Percentiles rank a stretch among this genome's conserved stretches.
phyloP scores from a whole-genome alignment of 2,329 filamentous ascomycete species.

The Cyclaneusma minus region DNA sequence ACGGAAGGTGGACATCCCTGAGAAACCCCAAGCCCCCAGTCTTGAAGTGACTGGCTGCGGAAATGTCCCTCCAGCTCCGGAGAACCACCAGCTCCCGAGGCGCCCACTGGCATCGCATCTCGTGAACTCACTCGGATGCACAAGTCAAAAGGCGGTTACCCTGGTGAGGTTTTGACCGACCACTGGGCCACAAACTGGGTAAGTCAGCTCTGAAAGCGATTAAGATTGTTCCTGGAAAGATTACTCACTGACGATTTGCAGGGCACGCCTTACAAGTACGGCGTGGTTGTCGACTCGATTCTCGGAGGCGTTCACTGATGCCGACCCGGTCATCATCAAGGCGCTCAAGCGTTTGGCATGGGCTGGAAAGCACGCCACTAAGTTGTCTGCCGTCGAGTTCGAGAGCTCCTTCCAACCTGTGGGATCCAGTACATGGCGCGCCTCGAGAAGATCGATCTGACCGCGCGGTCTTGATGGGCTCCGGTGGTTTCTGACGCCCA shows the following conservation, averaged over 20 bases:
- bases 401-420: conserved; percentile 18
- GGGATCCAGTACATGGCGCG: too few species aligned
- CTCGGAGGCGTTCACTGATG: conserved; percentile 31
- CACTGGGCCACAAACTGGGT: conserved; percentile 39
- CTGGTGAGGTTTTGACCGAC: conserved; percentile 28
- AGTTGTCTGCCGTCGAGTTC: too few species aligned
- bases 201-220: too few species aligned
- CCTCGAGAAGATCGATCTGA: too few species aligned
- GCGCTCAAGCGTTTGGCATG: conserved; percentile 37
- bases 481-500: too few species aligned
- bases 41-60: conserved; percentile 54
- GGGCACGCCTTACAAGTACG: conserved; percentile 53
- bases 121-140: conserved; percentile 29
- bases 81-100: too few species aligned
- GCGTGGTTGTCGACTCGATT: conserved; percentile 36
- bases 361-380: conserved; percentile 29
- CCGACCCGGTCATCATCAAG: conserved; percentile 30
- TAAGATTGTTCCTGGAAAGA: conserved; percentile 4
- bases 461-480: too few species aligned
- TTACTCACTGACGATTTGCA: conserved; percentile 19
- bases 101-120: too few species aligned
- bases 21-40: conserved; percentile 54
- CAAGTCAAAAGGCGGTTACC: conserved; percentile 19
- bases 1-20: conserved; percentile 51
- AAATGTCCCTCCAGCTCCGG: conserved; percentile 37